A percentile compares a stretch with the other conserved stretches of the same genome.
phyloP scores from a whole-genome alignment of 148 eudicot species.

The Rhododendron ferrugineum region DNA sequence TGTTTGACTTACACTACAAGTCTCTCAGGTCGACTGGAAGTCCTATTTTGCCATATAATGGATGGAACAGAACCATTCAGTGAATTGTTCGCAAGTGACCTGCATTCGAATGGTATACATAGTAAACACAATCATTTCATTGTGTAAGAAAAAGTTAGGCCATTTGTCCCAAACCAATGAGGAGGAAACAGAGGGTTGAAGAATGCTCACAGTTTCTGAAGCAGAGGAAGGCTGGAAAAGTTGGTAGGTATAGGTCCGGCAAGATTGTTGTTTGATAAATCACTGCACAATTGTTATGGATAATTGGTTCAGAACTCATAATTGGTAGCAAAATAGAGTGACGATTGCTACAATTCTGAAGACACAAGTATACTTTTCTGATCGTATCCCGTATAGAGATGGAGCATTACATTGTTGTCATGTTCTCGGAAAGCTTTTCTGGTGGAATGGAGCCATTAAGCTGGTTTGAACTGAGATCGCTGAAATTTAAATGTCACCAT shows the following conservation, averaged over 20 bases:
- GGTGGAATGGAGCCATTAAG: constrained; percentile 61
- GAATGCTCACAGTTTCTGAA: constrained; percentile 29
- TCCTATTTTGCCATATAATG: constrained; percentile 50
- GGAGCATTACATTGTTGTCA: constrained; percentile 50
- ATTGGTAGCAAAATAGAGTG: background rate
- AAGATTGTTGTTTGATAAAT: constrained; percentile 54
- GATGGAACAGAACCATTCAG: constrained; percentile 61
- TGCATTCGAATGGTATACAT: constrained; percentile 26
- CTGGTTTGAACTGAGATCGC: constrained; percentile 63
- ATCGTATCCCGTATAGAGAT: background rate
- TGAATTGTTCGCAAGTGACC: constrained; percentile 47
- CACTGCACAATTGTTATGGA: constrained; percentile 32
- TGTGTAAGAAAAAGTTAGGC: background rate
- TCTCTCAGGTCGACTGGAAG: constrained; percentile 23
- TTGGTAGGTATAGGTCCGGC: constrained; percentile 45
- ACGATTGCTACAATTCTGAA: background rate
- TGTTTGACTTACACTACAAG: constrained; percentile 48
- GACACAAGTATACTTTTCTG: background rate
- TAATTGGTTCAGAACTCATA: constrained; percentile 9
- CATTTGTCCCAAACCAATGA: background rate
- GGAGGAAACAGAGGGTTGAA: background rate
- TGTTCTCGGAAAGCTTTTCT: constrained; percentile 42
- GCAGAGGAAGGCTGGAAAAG: constrained; percentile 52
- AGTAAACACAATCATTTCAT: background rate
- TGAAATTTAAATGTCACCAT: constrained; percentile 26